Conservation (phyloP, 192 early-diverging fungal species). For the Coemansia sp. region DNA sequence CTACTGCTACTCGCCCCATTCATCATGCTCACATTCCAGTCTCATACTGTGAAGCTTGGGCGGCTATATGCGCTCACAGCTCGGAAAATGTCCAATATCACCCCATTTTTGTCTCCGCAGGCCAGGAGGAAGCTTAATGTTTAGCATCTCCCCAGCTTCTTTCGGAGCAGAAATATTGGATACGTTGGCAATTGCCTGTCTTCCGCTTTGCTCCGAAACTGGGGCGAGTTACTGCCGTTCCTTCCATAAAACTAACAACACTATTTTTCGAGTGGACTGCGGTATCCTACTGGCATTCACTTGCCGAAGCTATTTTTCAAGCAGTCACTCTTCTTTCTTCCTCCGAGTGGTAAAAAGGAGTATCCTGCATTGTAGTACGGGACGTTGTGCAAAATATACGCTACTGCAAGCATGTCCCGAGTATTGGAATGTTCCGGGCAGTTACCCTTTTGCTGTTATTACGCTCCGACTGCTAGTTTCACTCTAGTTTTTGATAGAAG, state of each 20-base stretch:
- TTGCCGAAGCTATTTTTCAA: not conserved
- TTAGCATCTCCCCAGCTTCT: not conserved
- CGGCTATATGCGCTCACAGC: no score
- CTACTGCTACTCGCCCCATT: no score
- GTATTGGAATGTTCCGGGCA: not conserved
- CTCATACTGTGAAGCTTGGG: no score
- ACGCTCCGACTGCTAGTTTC: not conserved
- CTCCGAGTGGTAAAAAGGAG: not conserved
- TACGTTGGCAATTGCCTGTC: not conserved
- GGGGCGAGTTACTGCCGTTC: not conserved
- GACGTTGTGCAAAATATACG: not conserved
- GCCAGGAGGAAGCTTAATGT: no score
- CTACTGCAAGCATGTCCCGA: not conserved
- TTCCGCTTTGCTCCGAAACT: not conserved
- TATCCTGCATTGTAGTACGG: not conserved
- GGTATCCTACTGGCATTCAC: conserved; percentile 1
- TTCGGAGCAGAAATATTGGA: not conserved
- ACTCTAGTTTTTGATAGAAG: not conserved
- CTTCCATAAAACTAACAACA: not conserved
- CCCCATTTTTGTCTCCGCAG: no score
- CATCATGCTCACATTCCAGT: no score
- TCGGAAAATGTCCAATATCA: no score
- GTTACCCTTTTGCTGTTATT: not conserved
- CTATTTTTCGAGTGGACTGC: not conserved
- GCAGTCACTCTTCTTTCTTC: not conserved